These are phyloP conservation scores for Fraxinus platypoda DNA, from an alignment of 305 asterid genomes.

Conservation along the genomic window DNA sequence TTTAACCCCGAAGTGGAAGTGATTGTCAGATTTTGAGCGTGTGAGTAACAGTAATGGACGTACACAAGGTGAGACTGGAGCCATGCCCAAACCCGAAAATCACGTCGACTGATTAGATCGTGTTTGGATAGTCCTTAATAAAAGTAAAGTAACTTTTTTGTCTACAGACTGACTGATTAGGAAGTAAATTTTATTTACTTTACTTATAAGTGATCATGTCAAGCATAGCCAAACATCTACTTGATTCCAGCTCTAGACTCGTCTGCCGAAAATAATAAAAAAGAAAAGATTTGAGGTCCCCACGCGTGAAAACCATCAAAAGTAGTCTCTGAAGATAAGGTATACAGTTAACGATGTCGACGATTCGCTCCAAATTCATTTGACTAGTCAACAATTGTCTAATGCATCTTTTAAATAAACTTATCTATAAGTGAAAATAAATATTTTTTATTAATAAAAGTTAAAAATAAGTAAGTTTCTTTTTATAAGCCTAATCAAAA, in stretches of 20 bases:
- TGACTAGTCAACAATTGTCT: neutral
- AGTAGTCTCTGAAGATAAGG: neutral
- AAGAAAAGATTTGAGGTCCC: neutral
- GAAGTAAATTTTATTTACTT: neutral
- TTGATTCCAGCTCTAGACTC: neutral
- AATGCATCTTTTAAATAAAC: neutral
- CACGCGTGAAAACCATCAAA: neutral
- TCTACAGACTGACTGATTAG: neutral
- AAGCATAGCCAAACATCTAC: neutral
- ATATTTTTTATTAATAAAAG: too few species aligned
- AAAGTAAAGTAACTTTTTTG: neutral
- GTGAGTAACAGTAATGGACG: neutral
- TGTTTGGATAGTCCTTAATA: neutral
- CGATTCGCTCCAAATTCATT: neutral
- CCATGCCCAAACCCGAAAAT: neutral
- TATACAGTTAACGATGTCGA: neutral
- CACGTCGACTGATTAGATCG: neutral
- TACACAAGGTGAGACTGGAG: neutral
- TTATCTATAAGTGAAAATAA: too few species aligned
- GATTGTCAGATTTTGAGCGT: neutral
- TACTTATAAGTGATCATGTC: neutral
- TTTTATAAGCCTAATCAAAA: neutral
- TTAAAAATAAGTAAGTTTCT: neutral
- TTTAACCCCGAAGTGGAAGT: neutral
- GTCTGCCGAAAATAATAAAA: too few species aligned